Base-by-base conservation (phyloP, 257 asterid genomes). In the Solanum pinnatisectum region DNA sequence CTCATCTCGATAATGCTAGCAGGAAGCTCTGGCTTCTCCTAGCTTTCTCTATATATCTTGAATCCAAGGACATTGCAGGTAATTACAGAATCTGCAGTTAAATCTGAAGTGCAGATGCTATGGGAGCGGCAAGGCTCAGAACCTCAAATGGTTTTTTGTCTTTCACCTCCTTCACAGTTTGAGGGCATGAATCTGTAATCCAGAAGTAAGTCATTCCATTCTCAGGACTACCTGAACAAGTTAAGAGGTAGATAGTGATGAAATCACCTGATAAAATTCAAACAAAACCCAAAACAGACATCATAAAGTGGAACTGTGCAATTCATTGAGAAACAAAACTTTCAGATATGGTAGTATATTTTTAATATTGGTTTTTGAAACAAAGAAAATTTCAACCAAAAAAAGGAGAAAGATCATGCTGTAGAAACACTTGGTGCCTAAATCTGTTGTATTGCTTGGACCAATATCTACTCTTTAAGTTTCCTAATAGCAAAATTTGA, bases 141-240 rank as follows among this genome's bases (percentile, higher is more conserved):
- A 96, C 93, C 91, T 96, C 98, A 71, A 95, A 96, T 0, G 98
- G 99, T 70, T 93, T 77, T 88, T 88, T 94, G 91, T 93, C 89
- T 91, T 93, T 94, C 87, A 96, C 99, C 83, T 94, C 95, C 91
- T 91, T 92, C 89, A 95, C 98, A 2, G 99, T 96, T 84, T 85
- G 92, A 4, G 99, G 98, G 91, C 99, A 96, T 8, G 98, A 96
- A 88, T 96, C 99, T 12, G 99, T 96, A 90, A 96, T 95, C 99
- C 99, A 96, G 87, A 95, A 96, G 93, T 95, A 93, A n/a, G 93
- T 68, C 98, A 96, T 93, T 86, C 97, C 98, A 37, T 73, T 92
- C 92, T 89, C 97, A 0, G 99, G 95, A 84, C 88, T 91, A 89
- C 98, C 99, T 96, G 88, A 71, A 86, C 33, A 77, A 86, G 82